Evolutionary conservation across 1,284 basidiomycete genomes (phyloP).

Genomic region (Trametes pubescens): DNA sequence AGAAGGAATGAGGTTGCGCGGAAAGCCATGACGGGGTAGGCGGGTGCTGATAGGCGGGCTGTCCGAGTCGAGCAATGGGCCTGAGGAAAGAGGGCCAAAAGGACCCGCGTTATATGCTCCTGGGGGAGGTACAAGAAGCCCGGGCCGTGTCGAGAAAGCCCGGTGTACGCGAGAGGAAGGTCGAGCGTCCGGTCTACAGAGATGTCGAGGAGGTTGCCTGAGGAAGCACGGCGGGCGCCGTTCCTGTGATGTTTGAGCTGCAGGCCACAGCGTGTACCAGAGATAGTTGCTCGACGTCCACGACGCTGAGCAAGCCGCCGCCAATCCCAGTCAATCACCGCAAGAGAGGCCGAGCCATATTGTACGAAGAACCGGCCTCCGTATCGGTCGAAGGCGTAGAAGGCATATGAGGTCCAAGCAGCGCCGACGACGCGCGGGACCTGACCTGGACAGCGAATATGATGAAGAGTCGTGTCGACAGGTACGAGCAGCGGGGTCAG

Average conservation of each 20-base stretch:
- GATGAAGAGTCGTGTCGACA: constrained; percentile 7
- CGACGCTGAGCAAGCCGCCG: neutral
- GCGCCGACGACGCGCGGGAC: neutral
- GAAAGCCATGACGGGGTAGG: constrained; percentile 3
- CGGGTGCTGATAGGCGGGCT: neutral
- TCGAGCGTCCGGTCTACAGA: constrained; percentile 3
- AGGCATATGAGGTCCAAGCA: neutral
- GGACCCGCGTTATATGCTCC: constrained; percentile 12
- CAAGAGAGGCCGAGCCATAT: constrained; percentile 10
- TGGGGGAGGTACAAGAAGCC: constrained; percentile 15
- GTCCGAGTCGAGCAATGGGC: neutral
- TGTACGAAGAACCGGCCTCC: neutral
- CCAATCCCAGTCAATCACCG: constrained; percentile 18
- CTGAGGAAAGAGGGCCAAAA: neutral
- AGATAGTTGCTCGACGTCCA: neutral
- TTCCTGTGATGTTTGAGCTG: neutral
- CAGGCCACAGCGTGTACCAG: neutral
- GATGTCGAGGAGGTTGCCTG: constrained; percentile 2
- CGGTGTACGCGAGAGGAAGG: neutral
- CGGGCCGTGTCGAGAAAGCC: neutral
- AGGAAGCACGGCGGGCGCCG: constrained; percentile 2
- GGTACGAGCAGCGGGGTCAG: constrained; percentile 17
- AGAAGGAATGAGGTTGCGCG: constrained; percentile 8
- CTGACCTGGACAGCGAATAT: constrained; percentile 9
- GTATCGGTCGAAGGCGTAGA: neutral